Evolutionary conservation across 2,329 filamentous ascomycete genomes (phyloP), one percentile per base, ranked within the genome.

Genomic region (Ceratocystis ficicola): DNA sequence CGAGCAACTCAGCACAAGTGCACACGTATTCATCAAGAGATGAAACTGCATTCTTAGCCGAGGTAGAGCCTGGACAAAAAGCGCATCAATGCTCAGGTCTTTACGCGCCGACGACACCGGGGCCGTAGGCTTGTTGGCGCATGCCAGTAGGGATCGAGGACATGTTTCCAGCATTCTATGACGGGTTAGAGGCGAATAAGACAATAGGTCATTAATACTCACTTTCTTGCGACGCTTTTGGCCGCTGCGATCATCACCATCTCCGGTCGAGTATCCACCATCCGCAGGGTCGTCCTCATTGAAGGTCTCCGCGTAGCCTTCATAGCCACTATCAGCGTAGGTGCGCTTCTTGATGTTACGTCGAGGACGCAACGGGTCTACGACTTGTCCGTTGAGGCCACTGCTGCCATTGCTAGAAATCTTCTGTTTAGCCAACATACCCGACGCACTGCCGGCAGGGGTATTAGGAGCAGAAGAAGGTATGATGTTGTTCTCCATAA

Each of bases 241-340:
- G 70, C 78, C 79, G 55, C 74, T 73, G 68, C 74, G 75, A 70
- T 87, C 84, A 70, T 88, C 87, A 70, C 85, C 84, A 70, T 88
- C 87, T 67, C 85, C 86, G 25, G 87, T 89, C 25, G 86, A 89
- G 71, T 90, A 86, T n/a, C 83, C 84, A 17, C 77, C 78, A 12
- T 82, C 85, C 57, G 80, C 83, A 7, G 73, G 74, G 68, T 87
- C 87, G 69, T 89, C 86, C 69, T 90, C 87, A 8, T 81, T 81
- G 70, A 80, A 90, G 44, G 86, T 85, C 70, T 90, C 87, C 57
- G 83, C 82, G 71, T 91, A 91, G 52, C 88, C 88, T 71, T 88
- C 85, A 72, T 83, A 92, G 71, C 86, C 89, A 70, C 80, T 82
- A 69, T 92, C 88, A 48, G 86, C 85, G 72, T 91, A 92, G 69